Conservation (phyloP, 176 grass and related monocot genomes). For the Aegilops tauschii region DNA sequence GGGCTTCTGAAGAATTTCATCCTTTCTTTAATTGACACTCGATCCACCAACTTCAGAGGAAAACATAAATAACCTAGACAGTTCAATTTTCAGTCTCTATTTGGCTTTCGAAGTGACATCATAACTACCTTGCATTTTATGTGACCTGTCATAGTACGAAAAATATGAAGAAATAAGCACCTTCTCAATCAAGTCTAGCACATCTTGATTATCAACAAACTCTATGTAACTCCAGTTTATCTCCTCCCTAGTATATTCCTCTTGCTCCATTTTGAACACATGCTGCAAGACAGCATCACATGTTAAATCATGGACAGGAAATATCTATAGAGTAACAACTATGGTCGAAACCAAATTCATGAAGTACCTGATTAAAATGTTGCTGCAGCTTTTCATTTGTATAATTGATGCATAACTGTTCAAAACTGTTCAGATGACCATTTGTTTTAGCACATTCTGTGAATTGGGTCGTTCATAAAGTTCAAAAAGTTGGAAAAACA, state of each 20-base stretch:
- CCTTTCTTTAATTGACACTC: not conserved
- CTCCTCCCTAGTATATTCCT: constrained; percentile 96
- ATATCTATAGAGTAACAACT: constrained; percentile 17
- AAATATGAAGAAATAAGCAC: constrained; percentile 39
- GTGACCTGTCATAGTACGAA: constrained; percentile 8
- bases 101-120: constrained; percentile 15
- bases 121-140: constrained; percentile 10
- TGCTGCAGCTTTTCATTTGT: constrained; percentile 99
- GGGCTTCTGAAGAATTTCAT: not conserved
- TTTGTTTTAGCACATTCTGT: constrained; percentile 22
- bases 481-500: constrained; percentile 21
- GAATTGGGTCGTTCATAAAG: not conserved
- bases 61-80: constrained; percentile 1
- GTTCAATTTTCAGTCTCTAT: constrained; percentile 24
- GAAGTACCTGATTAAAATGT: constrained; percentile 96
- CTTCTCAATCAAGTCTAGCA: constrained; percentile 99
- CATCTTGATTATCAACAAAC: constrained; percentile 99
- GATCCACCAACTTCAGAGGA: not conserved
- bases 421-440: constrained; percentile 59
- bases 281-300: constrained; percentile 60
- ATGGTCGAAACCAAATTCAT: constrained; percentile 4
- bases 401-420: constrained; percentile 99
- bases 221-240: constrained; percentile 99
- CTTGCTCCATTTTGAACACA: constrained; percentile 99
- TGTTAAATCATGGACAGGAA: constrained; percentile 23